Percentiles rank a stretch among this genome's conserved stretches.
These are phyloP conservation scores for Sclerotinia borealis DNA, from an alignment of 2,329 filamentous ascomycete species.

Conservation along the genomic window DNA sequence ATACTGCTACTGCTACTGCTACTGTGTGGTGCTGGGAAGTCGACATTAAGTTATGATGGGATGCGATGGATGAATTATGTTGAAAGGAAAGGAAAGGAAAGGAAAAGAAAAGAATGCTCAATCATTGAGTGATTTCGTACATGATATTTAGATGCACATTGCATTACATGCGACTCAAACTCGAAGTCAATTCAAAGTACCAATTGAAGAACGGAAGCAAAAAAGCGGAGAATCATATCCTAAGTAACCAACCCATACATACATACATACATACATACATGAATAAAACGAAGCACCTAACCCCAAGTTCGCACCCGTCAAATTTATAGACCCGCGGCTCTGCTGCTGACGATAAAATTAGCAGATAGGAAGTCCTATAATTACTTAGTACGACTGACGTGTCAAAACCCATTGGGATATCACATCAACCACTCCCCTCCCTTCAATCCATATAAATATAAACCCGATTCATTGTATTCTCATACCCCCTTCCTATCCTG, in stretches of 20 bases:
- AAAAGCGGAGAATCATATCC: not conserved
- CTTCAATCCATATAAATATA: not conserved
- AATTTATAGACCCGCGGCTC: slow-evolving; percentile 19
- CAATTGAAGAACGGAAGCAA: not conserved
- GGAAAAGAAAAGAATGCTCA: not conserved
- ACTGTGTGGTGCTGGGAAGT: slow-evolving; percentile 4
- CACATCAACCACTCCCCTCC: slow-evolving; percentile 15
- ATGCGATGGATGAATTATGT: not conserved
- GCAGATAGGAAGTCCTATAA: slow-evolving; percentile 8
- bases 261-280: not conserved
- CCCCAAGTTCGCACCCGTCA: not conserved
- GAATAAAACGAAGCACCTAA: not conserved
- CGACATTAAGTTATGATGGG: slow-evolving; percentile 29
- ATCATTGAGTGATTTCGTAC: not conserved
- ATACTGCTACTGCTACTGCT: slow-evolving; percentile 15
- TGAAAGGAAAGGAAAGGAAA: not conserved
- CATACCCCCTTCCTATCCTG: not conserved
- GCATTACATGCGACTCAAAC: not conserved
- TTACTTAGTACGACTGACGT: slow-evolving; percentile 28
- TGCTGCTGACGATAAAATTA: slow-evolving; percentile 18
- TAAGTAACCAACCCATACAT: not conserved
- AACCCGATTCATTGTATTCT: not conserved
- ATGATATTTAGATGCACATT: too few relatives aligned
- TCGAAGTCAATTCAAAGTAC: not conserved
- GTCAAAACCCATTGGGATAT: slow-evolving; percentile 17